These are phyloP conservation scores for Wickerhamomyces kurtzmanii DNA, from an alignment of 805 yeast species.

Conservation along the genomic window DNA sequence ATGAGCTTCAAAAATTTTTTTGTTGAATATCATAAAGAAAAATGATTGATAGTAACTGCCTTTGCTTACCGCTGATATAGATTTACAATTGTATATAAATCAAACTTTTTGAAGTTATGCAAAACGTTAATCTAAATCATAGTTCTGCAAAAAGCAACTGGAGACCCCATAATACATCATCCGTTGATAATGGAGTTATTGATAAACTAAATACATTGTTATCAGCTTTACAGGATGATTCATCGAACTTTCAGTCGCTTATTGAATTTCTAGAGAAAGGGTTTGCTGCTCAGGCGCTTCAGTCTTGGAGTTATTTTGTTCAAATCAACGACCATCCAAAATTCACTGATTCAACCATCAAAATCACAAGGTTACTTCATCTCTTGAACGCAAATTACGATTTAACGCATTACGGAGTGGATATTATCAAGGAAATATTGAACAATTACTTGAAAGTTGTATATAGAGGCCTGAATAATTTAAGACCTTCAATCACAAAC, in stretches of 20 bases:
- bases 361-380: conserved; percentile 26
- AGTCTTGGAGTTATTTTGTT: conserved; percentile 37
- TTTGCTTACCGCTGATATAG: conserved; percentile 6
- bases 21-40: too few relatives aligned
- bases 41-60: conserved; percentile 1
- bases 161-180: conserved; percentile 6
- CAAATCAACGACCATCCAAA: conserved; percentile 40
- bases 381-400: conserved; percentile 12
- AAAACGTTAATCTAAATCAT: conserved; percentile 1
- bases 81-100: conserved; percentile 10
- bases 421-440: conserved; percentile 42
- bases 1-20: too few relatives aligned
- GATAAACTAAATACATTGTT: conserved; percentile 12
- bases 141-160: too few relatives aligned
- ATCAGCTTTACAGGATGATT: conserved; percentile 6
- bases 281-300: conserved; percentile 25
- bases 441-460: conserved; percentile 49
- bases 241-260: background rate
- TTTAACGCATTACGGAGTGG: conserved; percentile 18
- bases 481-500: conserved; percentile 47
- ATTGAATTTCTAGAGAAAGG: conserved; percentile 24
- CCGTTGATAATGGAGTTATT: conserved; percentile 3
- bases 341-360: conserved; percentile 32
- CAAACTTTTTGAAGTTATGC: background rate
- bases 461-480: conserved; percentile 54